A percentile compares a stretch with the other conserved stretches of the same genome.
phyloP scores from a whole-genome alignment of 78 protist genomes.

The Dictyostelium capitatum region DNA sequence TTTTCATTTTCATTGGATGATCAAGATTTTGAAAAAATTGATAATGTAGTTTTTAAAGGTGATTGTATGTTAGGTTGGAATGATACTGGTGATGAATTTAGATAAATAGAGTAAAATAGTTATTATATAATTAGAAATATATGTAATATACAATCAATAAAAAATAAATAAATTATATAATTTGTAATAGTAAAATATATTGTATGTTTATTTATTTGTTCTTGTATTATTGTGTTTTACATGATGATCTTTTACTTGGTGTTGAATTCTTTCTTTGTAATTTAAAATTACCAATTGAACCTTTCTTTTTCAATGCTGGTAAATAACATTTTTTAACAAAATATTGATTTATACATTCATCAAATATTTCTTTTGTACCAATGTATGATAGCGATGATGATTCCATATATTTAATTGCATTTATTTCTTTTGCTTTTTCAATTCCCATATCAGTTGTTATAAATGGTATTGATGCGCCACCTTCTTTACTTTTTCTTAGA shows the following conservation, averaged over 20 bases:
- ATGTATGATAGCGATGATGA: not conserved
- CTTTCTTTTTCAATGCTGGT: not conserved
- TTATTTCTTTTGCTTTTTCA: slow-evolving; percentile 17
- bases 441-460: not conserved
- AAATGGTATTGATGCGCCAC: not conserved
- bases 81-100: slow-evolving; percentile 67
- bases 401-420: slow-evolving; percentile 1
- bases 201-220: not conserved
- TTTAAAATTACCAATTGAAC: not conserved
- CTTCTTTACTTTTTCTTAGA: not conserved
- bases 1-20: slow-evolving; percentile 35
- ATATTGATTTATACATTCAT: not conserved
- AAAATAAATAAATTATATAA: not conserved
- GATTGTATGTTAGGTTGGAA: slow-evolving; percentile 73
- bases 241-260: not conserved
- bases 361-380: not conserved
- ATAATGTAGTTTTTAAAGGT: slow-evolving; percentile 31
- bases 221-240: not conserved
- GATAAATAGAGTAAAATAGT: not conserved
- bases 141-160: not conserved
- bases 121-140: not conserved
- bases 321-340: not conserved
- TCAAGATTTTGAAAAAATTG: slow-evolving; percentile 36
- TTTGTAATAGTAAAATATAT: not conserved
- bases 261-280: not conserved